Base-by-base conservation (phyloP, 805 yeast species). In the Suhomyces pyralidae region DNA sequence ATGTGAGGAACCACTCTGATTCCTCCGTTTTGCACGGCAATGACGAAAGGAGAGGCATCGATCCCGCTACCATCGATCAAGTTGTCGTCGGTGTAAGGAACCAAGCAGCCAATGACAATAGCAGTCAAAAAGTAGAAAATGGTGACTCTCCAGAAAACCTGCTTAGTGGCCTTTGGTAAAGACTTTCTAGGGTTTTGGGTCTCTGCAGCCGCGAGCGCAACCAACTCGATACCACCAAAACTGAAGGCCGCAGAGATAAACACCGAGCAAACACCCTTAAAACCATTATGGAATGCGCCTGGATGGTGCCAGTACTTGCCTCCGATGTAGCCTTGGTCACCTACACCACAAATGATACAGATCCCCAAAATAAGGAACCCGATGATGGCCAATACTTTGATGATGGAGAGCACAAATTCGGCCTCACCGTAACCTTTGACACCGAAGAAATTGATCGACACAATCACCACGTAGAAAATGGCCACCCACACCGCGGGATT, bases 1-100 rank as follows among this genome's bases (percentile, higher is more conserved):
- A 87, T 81, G 49, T 85, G 82, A 49, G 92, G 92, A 47, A 86
- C 77, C 42, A 82, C 87, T 47, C 71, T 72, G 58, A 86, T 82
- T 59, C 86, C 85, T 26, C 82, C 87, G 50, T 77, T 71, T 28
- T 77, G 72, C 52, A 86, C 81, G 40, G 92, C 90, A 67, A 86
- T 78, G 58, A 86, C 92, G 64, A 86, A 86, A 24, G 93, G 93
- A 15, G 92, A 86, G 26, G 89, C 85, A 26, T 84, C 69, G 42
- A 82, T 79, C 58, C 82, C 82, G 22, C 70, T 72, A 44, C 84
- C 84, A 62, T 76, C 69, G 53, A 83, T 69, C 59, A 81, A 71
- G 38, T 71, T 61, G 2, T 70, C 67, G 57, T 80, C 77, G 63
- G 73, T 68, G 67, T 78, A 81, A 48, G 90, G 90, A 26, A 74